Evolutionary conservation across 441 rosid species (phyloP), one percentile per base, ranked within the genome.

Genomic region (Populus hybrid): DNA sequence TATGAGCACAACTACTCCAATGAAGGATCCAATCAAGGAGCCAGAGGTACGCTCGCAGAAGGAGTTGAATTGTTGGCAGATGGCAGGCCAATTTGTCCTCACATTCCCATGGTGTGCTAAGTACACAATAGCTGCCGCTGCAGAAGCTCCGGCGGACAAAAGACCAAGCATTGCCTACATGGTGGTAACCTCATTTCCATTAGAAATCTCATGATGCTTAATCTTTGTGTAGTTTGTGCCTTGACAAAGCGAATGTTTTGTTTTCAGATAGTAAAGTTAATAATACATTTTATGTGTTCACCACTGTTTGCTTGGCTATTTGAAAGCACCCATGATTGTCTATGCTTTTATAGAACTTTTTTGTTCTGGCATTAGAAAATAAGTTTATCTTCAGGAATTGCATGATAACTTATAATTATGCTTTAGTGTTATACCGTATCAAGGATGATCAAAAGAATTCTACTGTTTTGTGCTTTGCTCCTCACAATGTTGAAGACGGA

Each of bases 11-110:
- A 79, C 76, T 2, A 85, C 61, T 16, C 82, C 85, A 1, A 79
- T 76, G 30, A 82, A 83, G 26, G 89, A 85, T 40, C 86, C 88
- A 1, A 85, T 78, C 73, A 83, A 70, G 34, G 84, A 80, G 32
- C 85, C 86, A 3, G 85, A 83, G 71, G 61, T 77, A 53, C 85
- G 84, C 71, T 83, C 64, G 72, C 86, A 87, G 79, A 87, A 85
- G 46, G 88, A 77, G 34, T 82, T 80, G 82, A 80, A 87, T 70
- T 87, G 86, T 67, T 82, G 85, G 80, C 88, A 85, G 78, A 87
- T 80, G 38, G 85, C 82, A 66, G 82, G 74, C 89, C 89, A 87
- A 76, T 87, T 87, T 12, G 84, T 67, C 68, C 38, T 76, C 5
- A 23, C 32, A 65, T 87, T 87, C 57, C 89, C 89, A 0, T 59